Evolutionary conservation across 139 green algal species (phyloP).

Genomic region (Astrephomene gubernaculifera): DNA sequence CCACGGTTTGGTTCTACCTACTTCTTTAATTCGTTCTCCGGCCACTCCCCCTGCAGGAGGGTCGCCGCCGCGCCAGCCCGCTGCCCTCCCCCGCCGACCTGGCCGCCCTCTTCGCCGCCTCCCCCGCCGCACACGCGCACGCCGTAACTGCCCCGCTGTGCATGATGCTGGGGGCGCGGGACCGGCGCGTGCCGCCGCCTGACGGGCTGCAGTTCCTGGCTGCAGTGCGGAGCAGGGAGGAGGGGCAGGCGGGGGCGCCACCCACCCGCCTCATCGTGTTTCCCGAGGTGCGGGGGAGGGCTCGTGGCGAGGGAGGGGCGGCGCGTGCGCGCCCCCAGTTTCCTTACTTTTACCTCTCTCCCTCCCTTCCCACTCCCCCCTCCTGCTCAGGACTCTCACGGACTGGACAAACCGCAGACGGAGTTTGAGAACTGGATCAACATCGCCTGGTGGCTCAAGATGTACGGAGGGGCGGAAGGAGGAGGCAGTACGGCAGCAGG

Average conservation of each 20-base stretch:
- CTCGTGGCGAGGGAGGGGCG: neutral
- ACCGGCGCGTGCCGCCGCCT: conserved; percentile 65
- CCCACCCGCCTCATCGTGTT: conserved; percentile 78
- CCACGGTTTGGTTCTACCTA: no score
- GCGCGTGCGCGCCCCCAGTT: neutral
- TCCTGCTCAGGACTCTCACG: conserved; percentile 83
- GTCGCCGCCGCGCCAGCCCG: conserved; percentile 52
- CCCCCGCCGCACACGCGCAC: conserved; percentile 77
- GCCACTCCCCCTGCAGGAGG: conserved; percentile 54
- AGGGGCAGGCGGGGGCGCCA: conserved; percentile 21
- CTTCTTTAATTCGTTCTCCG: no score
- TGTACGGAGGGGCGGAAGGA: no score
- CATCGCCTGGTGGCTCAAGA: conserved; percentile 73
- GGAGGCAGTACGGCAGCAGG: no score
- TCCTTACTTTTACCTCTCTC: neutral
- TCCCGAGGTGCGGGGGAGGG: conserved; percentile 37
- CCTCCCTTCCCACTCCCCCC: neutral
- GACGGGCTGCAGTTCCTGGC: conserved; percentile 84
- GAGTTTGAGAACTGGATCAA: conserved; percentile 91
- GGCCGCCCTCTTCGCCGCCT: conserved; percentile 67
- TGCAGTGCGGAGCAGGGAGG: conserved; percentile 65
- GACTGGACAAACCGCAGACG: conserved; percentile 89
- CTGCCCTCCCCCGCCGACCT: conserved; percentile 76
- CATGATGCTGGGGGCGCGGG: conserved; percentile 89
- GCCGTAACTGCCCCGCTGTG: conserved; percentile 79